Conservation (phyloP, 805 yeast genomes). For the Teunomyces panamensis region DNA sequence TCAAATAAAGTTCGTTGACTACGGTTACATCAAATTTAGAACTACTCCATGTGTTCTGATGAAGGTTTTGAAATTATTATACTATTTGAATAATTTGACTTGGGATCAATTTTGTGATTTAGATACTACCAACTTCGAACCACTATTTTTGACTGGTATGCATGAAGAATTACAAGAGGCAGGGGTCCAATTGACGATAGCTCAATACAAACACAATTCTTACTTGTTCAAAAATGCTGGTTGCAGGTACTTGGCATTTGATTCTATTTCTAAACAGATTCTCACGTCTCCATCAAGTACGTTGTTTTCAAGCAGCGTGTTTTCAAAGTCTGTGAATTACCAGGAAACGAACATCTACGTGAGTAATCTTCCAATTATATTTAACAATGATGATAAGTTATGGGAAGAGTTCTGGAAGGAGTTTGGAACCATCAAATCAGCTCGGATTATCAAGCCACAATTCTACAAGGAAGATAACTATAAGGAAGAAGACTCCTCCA, state of each 20-base stretch:
- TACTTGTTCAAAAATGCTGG: constrained; percentile 14
- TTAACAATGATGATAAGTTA: constrained; percentile 50
- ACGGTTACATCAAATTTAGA: constrained; percentile 53
- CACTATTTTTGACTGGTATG: constrained; percentile 4
- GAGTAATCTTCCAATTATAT: constrained; percentile 54
- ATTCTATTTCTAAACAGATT: not conserved
- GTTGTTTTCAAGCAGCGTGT: constrained; percentile 6
- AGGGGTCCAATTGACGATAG: constrained; percentile 26
- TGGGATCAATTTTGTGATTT: constrained; percentile 40
- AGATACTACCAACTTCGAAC: constrained; percentile 6
- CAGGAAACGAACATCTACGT: constrained; percentile 76
- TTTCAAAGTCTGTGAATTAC: constrained; percentile 27
- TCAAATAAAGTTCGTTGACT: constrained; percentile 12
- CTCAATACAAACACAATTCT: constrained; percentile 37
- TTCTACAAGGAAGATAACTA: constrained; percentile 22
- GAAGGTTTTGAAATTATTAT: constrained; percentile 48
- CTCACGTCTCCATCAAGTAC: constrained; percentile 3
- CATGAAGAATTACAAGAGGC: not conserved
- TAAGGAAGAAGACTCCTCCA: constrained; percentile 6
- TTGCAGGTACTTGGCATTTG: not conserved
- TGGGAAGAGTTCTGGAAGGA: constrained; percentile 41
- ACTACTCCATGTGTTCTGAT: constrained; percentile 32
- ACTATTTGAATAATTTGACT: constrained; percentile 44
- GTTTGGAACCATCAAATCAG: constrained; percentile 39
- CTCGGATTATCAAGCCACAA: constrained; percentile 42